phyloP scores from a whole-genome alignment of 495 filamentous ascomycete species.

The Penicillium waksmanii region DNA sequence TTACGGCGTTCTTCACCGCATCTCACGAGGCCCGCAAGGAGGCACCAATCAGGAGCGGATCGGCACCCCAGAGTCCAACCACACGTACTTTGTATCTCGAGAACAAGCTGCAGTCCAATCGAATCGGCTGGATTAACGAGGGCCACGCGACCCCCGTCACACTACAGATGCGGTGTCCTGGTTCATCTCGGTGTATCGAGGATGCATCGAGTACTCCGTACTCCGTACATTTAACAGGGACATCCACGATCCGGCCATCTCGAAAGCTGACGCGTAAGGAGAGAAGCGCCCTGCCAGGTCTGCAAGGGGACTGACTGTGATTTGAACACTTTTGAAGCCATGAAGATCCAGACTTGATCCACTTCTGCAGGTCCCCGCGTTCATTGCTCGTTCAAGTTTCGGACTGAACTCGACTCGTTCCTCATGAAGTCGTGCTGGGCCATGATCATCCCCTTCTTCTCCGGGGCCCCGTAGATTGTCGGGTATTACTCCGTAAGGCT shows the following conservation, averaged over 20 bases:
- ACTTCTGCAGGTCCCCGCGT: conserved; percentile 24
- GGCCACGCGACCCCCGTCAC: background rate
- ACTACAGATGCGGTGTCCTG: background rate
- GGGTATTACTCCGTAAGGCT: conserved; percentile 2
- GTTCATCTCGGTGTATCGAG: background rate
- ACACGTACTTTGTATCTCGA: background rate
- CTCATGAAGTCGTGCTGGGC: background rate
- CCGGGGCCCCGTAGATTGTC: conserved; percentile 29
- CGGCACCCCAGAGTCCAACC: background rate
- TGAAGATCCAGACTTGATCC: conserved; percentile 6
- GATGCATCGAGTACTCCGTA: background rate
- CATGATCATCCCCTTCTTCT: conserved; percentile 6
- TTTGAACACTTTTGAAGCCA: conserved; percentile 20
- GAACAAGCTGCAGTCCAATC: conserved; percentile 1
- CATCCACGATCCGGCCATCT: background rate
- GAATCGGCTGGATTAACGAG: background rate
- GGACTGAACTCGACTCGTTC: background rate
- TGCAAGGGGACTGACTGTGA: conserved; percentile 32
- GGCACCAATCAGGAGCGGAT: conserved; percentile 8
- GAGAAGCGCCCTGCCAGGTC: background rate
- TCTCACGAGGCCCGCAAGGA: conserved; percentile 17
- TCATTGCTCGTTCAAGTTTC: background rate
- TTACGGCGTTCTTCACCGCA: conserved; percentile 4
- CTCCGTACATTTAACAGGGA: background rate
- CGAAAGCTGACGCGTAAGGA: conserved; percentile 14